Percentiles rank a stretch among this genome's conserved stretches.
These are phyloP conservation scores for Phytopythium aichiense DNA, from an alignment of 352 stramenopile genomes.

Conservation along the genomic window DNA sequence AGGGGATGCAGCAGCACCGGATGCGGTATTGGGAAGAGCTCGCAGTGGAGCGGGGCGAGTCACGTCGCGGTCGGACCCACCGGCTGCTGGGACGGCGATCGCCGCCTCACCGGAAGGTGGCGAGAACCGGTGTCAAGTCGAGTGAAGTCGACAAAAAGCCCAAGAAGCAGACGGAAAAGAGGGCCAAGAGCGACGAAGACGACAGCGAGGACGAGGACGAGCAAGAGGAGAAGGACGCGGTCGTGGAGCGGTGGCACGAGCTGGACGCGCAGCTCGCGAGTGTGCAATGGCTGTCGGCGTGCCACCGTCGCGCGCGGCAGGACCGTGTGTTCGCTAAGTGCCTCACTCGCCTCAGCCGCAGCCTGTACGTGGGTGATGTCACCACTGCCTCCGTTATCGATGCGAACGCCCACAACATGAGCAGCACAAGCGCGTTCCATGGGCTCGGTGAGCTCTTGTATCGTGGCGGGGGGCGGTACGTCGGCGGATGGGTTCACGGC, in stretches of 20 bases:
- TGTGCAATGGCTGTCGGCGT: conserved; percentile 52
- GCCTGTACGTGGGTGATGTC: conserved; percentile 79
- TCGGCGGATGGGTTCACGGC: conserved; percentile 74
- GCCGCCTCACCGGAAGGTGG: neutral
- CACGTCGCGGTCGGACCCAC: conserved; percentile 18
- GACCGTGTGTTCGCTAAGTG: conserved; percentile 56
- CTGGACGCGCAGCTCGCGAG: conserved; percentile 30
- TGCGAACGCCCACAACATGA: conserved; percentile 16
- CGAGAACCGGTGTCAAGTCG: neutral
- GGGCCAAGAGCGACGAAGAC: neutral
- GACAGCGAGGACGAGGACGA: neutral
- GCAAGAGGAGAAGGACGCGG: conserved; percentile 1
- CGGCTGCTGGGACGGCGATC: conserved; percentile 32
- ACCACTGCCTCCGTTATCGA: neutral
- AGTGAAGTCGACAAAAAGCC: neutral
- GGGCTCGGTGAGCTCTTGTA: conserved; percentile 88
- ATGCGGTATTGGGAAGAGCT: conserved; percentile 59
- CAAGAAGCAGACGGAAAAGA: neutral
- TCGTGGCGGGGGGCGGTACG: conserved; percentile 74
- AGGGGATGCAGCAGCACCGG: conserved; percentile 58
- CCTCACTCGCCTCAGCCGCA: conserved; percentile 46
- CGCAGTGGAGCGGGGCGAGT: conserved; percentile 26
- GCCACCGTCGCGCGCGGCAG: conserved; percentile 28
- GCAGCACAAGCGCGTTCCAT: conserved; percentile 29
- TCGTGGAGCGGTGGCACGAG: conserved; percentile 11